Evolutionary conservation across 306 rosid genomes (phyloP).

Genomic region (Medicago ruthenica): DNA sequence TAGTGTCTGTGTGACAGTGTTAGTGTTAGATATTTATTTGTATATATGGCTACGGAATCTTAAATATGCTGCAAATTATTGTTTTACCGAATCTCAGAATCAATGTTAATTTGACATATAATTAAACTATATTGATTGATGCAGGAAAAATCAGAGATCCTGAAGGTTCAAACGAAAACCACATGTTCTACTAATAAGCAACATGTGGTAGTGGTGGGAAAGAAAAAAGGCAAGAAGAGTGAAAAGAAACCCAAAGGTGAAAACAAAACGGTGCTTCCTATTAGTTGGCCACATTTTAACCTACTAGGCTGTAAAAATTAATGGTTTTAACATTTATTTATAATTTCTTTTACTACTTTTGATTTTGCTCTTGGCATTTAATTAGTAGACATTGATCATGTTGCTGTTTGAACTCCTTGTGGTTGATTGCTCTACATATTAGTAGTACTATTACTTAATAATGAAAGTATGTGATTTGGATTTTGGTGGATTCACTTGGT

Average conservation of each 20-base stretch:
- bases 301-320: constrained; percentile 63
- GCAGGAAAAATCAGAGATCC: constrained; percentile 57
- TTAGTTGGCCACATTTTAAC: constrained; percentile 66
- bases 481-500: constrained; percentile 28
- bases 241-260: constrained; percentile 51
- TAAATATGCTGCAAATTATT: constrained; percentile 25
- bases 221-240: constrained; percentile 42
- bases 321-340: constrained; percentile 15
- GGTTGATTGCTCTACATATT: background rate
- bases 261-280: constrained; percentile 55
- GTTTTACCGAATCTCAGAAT: constrained; percentile 26
- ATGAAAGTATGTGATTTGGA: constrained; percentile 35
- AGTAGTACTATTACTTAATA: background rate
- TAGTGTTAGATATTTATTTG: too few relatives aligned
- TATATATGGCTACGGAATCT: too few relatives aligned
- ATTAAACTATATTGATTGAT: constrained; percentile 21
- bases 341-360: constrained; percentile 21
- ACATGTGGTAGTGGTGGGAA: constrained; percentile 42
- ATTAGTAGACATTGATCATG: constrained; percentile 29
- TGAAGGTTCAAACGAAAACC: constrained; percentile 30
- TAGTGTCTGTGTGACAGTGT: too few relatives aligned
- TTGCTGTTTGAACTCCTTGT: constrained; percentile 8
- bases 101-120: constrained; percentile 5
- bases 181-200: constrained; percentile 42
- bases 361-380: constrained; percentile 11